Evolutionary conservation across 495 filamentous ascomycete species (phyloP).

Genomic region (Podospora fimiseda): DNA sequence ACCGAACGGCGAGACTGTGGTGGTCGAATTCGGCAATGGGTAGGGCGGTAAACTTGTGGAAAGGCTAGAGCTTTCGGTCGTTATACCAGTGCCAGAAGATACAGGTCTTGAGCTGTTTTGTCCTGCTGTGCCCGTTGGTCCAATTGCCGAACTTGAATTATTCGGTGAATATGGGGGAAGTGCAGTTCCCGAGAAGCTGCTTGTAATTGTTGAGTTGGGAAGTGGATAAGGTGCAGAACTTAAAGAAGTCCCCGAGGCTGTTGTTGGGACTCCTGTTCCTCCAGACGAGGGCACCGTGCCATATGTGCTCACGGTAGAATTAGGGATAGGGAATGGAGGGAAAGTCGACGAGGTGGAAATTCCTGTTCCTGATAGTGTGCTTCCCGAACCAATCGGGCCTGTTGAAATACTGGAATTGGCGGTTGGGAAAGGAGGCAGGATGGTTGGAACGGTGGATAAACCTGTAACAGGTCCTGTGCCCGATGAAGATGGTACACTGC

Average conservation of each 20-base stretch:
- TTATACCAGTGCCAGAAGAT: background rate
- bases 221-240: constrained; percentile 6
- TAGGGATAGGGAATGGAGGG: constrained; percentile 9
- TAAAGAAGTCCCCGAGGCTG: background rate
- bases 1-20: background rate
- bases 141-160: background rate
- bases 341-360: background rate
- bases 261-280: background rate
- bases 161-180: background rate
- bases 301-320: constrained; percentile 10
- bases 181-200: background rate
- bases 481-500: background rate
- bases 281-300: no score
- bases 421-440: constrained; percentile 11
- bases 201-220: background rate
- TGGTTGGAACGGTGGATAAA: background rate
- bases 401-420: constrained; percentile 8
- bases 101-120: background rate
- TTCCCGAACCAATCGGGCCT: constrained; percentile 9
- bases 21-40: background rate
- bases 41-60: background rate
- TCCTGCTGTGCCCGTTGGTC: background rate
- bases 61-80: background rate
- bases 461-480: background rate
- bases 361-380: background rate